Evolutionary conservation across 306 rosid genomes (phyloP).

Genomic region (Calophaca sinica): DNA sequence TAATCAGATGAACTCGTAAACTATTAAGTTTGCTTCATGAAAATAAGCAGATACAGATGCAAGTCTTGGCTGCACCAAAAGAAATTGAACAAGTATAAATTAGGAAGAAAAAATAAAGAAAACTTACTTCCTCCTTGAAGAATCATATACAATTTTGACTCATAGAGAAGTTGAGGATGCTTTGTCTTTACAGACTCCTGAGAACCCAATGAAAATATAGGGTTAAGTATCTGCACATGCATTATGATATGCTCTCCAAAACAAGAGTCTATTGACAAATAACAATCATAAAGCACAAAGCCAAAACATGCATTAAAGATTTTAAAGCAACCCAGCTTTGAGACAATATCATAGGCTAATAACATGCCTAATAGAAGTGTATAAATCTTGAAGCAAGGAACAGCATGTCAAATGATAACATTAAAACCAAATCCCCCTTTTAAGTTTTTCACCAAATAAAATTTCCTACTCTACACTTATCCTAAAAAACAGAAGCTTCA

Average conservation of each 20-base stretch:
- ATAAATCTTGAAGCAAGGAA: constrained; percentile 30
- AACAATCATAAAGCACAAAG: constrained; percentile 21
- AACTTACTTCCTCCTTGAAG: constrained; percentile 97
- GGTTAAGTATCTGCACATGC: constrained; percentile 1
- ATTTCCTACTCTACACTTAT: neutral
- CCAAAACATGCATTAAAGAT: constrained; percentile 23
- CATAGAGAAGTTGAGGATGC: constrained; percentile 95
- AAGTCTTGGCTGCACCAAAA: constrained; percentile 9
- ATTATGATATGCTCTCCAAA: neutral
- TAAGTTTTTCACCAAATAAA: neutral
- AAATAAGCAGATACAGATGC: neutral
- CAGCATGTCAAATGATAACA: neutral
- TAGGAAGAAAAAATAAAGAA: constrained; percentile 24
- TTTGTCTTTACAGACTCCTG: constrained; percentile 91
- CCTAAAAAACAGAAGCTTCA: neutral
- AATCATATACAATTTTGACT: constrained; percentile 86
- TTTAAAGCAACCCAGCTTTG: constrained; percentile 16
- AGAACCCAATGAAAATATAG: constrained; percentile 39
- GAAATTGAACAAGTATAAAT: constrained; percentile 4
- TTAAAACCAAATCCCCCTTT: constrained; percentile 24
- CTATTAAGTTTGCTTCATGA: constrained; percentile 7
- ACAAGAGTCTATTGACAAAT: neutral
- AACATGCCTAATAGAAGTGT: constrained; percentile 13
- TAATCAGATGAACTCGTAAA: constrained; percentile 27
- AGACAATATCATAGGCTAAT: neutral